phyloP scores from a whole-genome alignment of 805 yeast species.

The Candida argentea region DNA sequence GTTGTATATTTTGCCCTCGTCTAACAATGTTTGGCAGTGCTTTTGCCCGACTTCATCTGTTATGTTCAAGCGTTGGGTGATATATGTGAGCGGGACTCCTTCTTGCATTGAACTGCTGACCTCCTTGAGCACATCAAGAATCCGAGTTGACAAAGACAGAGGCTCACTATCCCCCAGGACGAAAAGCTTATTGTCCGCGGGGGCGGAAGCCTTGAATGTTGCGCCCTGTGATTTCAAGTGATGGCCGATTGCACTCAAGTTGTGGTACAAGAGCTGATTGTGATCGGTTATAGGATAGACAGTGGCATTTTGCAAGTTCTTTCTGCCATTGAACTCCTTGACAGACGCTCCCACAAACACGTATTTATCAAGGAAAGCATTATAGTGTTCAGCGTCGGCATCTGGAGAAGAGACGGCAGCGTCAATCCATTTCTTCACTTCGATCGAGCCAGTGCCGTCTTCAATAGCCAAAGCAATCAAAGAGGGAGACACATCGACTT shows the following conservation, averaged over 20 bases:
- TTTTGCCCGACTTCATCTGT: slow-evolving; percentile 38
- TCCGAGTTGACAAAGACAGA: slow-evolving; percentile 28
- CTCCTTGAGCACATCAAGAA: slow-evolving; percentile 39
- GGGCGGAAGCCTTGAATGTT: slow-evolving; percentile 8
- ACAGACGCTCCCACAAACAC: slow-evolving; percentile 42
- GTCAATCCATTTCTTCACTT: slow-evolving; percentile 50
- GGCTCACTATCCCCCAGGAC: slow-evolving; percentile 13
- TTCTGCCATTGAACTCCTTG: slow-evolving; percentile 52
- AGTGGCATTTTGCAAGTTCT: slow-evolving; percentile 53
- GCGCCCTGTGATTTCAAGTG: slow-evolving; percentile 46
- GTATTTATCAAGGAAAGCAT: slow-evolving; percentile 41
- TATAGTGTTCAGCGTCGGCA: slow-evolving; percentile 22
- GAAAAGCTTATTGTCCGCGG: slow-evolving; percentile 18
- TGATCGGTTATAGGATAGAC: slow-evolving; percentile 49
- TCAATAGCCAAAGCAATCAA: slow-evolving; percentile 52
- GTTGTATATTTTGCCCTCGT: slow-evolving; percentile 58
- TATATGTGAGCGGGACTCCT: slow-evolving; percentile 62
- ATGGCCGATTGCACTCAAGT: slow-evolving; percentile 49
- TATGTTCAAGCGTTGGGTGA: slow-evolving; percentile 46
- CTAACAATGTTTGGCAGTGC: slow-evolving; percentile 46
- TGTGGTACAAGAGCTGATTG: slow-evolving; percentile 61
- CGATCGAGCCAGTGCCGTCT: slow-evolving; percentile 62
- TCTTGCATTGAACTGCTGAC: slow-evolving; percentile 53
- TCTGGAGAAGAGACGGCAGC: slow-evolving; percentile 20
- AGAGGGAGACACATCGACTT: slow-evolving; percentile 47